phyloP scores from a whole-genome alignment of 176 grass and related monocot genomes.

The Chrysopogon serrulatus region DNA sequence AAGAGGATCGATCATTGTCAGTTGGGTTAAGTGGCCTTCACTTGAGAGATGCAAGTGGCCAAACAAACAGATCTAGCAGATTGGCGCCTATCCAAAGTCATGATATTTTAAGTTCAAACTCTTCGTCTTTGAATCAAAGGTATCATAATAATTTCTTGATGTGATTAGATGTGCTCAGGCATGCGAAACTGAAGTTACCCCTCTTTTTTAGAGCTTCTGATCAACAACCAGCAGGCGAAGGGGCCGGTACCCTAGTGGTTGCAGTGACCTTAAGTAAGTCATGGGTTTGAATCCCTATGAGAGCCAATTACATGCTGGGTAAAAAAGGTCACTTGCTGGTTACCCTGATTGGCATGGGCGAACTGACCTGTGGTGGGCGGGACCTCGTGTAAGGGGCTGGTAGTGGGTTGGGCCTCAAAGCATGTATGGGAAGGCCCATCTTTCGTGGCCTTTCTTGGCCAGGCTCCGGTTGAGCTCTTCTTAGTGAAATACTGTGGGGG shows the following conservation, averaged over 20 bases:
- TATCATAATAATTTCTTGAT: slow-evolving; percentile 19
- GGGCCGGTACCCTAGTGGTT: background rate
- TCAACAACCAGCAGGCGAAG: background rate
- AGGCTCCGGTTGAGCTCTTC: background rate
- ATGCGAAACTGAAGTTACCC: background rate
- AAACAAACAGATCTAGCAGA: slow-evolving; percentile 43
- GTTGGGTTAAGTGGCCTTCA: slow-evolving; percentile 48
- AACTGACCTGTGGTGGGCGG: background rate
- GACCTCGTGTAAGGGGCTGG: background rate
- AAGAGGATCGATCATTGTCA: slow-evolving; percentile 71
- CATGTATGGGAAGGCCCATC: background rate
- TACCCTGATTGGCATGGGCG: background rate
- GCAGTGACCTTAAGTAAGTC: background rate
- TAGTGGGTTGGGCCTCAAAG: background rate
- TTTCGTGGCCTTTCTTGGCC: background rate
- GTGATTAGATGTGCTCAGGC: background rate
- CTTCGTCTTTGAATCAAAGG: slow-evolving; percentile 64
- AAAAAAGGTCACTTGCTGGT: background rate
- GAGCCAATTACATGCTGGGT: background rate
- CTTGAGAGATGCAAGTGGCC: slow-evolving; percentile 38
- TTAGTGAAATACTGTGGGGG: background rate
- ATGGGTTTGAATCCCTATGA: background rate
- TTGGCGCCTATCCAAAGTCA: slow-evolving; percentile 53
- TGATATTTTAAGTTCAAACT: slow-evolving; percentile 42
- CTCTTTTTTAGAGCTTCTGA: background rate